phyloP scores from a whole-genome alignment of 2,329 filamentous ascomycete species.

The Colletotrichum sp. region DNA sequence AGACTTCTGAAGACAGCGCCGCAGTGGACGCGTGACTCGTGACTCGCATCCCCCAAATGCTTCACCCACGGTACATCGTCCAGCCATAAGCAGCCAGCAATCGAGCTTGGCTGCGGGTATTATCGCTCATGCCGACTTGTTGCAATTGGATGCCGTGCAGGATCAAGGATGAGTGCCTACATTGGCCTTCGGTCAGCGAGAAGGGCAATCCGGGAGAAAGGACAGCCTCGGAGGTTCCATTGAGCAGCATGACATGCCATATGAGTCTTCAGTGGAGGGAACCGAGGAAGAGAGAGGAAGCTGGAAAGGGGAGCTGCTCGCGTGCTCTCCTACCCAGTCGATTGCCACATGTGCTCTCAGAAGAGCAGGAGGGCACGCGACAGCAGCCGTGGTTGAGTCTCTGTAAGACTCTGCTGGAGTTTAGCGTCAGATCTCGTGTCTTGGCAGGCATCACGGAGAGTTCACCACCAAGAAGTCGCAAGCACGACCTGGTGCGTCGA shows the following conservation, averaged over 20 bases:
- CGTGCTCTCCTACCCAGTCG: slow-evolving; percentile 9
- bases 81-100: neutral
- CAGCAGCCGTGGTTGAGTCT: neutral
- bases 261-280: neutral
- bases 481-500: neutral
- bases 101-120: neutral
- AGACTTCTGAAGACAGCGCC: neutral
- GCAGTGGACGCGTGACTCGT: neutral
- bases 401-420: neutral
- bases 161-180: neutral
- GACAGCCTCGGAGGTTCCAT: neutral
- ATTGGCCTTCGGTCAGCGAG: neutral
- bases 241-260: neutral
- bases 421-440: slow-evolving; percentile 8
- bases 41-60: neutral
- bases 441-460: neutral
- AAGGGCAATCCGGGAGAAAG: neutral
- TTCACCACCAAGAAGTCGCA: neutral
- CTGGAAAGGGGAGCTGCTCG: neutral
- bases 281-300: neutral
- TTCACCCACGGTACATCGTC: neutral
- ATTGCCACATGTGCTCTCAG: slow-evolving; percentile 9
- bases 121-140: neutral
- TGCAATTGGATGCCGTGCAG: neutral
- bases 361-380: slow-evolving; percentile 16